Evolutionary conservation across 495 filamentous ascomycete species (phyloP).

Genomic region (Durotheca rogersii): DNA sequence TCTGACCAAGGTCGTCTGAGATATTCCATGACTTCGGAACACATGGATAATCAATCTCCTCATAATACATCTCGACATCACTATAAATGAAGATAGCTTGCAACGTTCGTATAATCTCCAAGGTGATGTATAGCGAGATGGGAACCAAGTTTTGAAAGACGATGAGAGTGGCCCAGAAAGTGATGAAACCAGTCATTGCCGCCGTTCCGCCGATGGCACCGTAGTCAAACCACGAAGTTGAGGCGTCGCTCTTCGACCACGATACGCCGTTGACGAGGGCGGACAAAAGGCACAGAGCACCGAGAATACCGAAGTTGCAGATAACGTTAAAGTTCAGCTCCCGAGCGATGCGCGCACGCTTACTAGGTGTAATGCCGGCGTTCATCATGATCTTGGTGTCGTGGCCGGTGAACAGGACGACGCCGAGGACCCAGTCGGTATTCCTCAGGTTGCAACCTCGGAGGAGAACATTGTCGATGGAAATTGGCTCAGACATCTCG

Average conservation of each 20-base stretch:
- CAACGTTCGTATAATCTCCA: conserved; percentile 90
- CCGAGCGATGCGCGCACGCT: conserved; percentile 84
- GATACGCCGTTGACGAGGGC: conserved; percentile 81
- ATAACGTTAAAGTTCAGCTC: conserved; percentile 97
- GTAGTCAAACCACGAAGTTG: conserved; percentile 81
- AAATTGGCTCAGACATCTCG: conserved; percentile 88
- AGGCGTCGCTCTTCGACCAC: conserved; percentile 73
- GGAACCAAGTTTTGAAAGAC: conserved; percentile 98
- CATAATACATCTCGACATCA: conserved; percentile 95
- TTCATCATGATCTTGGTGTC: conserved; percentile 99
- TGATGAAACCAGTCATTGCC: conserved; percentile 83
- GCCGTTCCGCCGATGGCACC: conserved; percentile 78
- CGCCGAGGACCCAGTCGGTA: conserved; percentile 92
- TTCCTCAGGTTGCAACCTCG: conserved; percentile 92
- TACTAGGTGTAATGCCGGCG: conserved; percentile 93
- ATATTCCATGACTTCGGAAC: conserved; percentile 99
- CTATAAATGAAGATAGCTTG: conserved; percentile 98
- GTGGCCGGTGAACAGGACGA: conserved; percentile 95
- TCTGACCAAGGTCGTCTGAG: conserved; percentile 96
- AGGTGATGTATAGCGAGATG: conserved; percentile 95
- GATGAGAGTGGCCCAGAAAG: conserved; percentile 92
- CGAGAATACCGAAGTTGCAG: conserved; percentile 91
- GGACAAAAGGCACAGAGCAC: conserved; percentile 84
- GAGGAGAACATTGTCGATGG: conserved; percentile 91
- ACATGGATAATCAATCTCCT: conserved; percentile 86